These are phyloP conservation scores for Dictyostelium firmibasis DNA, from an alignment of 78 protist genomes.

Conservation along the genomic window DNA sequence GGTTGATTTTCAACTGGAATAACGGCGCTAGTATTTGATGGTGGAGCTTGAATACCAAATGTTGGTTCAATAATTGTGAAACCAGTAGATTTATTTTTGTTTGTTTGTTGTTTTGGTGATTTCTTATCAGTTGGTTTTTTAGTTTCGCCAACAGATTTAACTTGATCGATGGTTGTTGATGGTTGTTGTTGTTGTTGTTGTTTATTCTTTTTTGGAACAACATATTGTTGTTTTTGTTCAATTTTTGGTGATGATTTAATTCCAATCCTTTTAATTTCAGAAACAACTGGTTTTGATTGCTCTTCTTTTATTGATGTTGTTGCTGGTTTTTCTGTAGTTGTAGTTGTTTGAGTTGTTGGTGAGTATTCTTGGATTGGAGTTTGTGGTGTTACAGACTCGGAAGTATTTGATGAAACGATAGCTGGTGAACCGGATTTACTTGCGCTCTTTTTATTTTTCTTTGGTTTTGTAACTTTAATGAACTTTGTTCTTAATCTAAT, in stretches of 20 bases:
- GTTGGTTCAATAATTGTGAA: conserved; percentile 68
- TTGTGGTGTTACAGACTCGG: not conserved
- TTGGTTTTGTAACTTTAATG: not conserved
- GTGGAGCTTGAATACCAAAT: conserved; percentile 12
- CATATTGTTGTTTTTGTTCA: conserved; percentile 2
- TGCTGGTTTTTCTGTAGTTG: not conserved
- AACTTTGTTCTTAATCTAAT: conserved; percentile 43
- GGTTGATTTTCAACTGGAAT: not conserved
- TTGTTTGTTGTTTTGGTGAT: not conserved
- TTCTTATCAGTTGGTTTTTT: not conserved
- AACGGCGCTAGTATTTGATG: not conserved
- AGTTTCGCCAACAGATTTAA: not conserved
- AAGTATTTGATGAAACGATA: not conserved
- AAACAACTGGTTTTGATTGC: not conserved
- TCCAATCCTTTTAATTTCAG: not conserved
- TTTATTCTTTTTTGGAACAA: not conserved
- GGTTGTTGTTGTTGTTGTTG: not conserved
- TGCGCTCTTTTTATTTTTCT: conserved; percentile 5
- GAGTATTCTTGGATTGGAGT: not conserved
- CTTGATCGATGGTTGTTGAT: not conserved
- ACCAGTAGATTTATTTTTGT: not conserved
- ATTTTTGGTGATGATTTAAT: conserved; percentile 20
- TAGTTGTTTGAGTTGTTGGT: not conserved
- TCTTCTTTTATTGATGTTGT: too few species aligned
- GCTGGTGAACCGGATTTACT: conserved; percentile 38